Evolutionary conservation across 495 filamentous ascomycete species (phyloP), one percentile per base, ranked within the genome.

Genomic region (Podospora tetraspora): DNA sequence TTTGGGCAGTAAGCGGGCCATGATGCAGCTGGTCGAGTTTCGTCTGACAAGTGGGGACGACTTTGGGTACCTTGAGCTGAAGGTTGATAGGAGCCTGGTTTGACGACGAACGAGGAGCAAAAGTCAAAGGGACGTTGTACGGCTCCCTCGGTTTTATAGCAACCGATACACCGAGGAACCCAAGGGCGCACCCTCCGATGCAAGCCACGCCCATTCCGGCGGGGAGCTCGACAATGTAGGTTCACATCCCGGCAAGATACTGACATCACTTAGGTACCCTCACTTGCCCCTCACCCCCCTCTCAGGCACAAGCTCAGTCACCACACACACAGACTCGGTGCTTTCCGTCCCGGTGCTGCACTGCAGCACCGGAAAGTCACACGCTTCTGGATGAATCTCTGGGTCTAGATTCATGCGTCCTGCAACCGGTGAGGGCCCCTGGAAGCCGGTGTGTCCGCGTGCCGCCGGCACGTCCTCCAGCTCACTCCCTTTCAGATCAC

Each of bases 351-450:
- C 43, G 43, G 43, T 52, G 43, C 16, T n/a, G 43, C 43, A 52
- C 16, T 52, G 19, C 43, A 52, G 43, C 43, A 19, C n/a, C 43
- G 16, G 19, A 2, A 52, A 52, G 43, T 52, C 43, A 52, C 43
- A 52, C 43, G 19, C 19, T n/a, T 52, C 43, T 52, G 43, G 43
- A 58, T 16, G 30, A 27, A 13, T 29, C 21, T 59, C 57, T 59
- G 65, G 43, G 65, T 22, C 63, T 58, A 69, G 68, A 66, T 58
- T 66, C 62, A 58, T 30, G 27, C 58, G 27, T 66, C 21, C 12
- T 69, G 68, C 68, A 69, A 37, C 68, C 68, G 68, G 68, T 69
- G 63, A 30, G 6, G 24, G 19, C 68, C 68, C 68, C 63, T 69
- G 63, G 58, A 32, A 37, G 27, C 29, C 68, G 68, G 68, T 69